These are phyloP conservation scores for Lentinula boryana DNA, from an alignment of 768 basidiomycete species.

Conservation along the genomic window DNA sequence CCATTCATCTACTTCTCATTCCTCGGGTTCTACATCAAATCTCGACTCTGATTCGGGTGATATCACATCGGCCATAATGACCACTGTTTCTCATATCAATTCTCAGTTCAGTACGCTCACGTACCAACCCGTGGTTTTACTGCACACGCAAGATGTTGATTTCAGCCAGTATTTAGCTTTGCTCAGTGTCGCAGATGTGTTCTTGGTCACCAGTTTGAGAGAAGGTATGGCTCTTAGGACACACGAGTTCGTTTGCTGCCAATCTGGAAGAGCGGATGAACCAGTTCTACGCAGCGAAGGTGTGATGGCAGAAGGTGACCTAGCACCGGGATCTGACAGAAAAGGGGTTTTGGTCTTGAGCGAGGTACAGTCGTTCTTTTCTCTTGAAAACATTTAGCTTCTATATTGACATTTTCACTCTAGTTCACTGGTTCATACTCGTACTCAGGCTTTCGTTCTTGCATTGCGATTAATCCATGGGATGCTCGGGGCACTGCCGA, in stretches of 20 bases:
- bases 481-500: constrained; percentile 78
- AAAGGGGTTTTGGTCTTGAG: constrained; percentile 70
- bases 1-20: neutral
- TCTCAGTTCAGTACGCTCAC: constrained; percentile 79
- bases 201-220: constrained; percentile 76
- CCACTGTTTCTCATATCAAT: constrained; percentile 68
- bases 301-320: neutral
- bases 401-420: neutral
- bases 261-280: constrained; percentile 38
- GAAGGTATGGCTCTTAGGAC: constrained; percentile 86
- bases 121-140: constrained; percentile 82
- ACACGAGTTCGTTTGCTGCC: constrained; percentile 84
- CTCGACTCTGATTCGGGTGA: neutral
- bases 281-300: constrained; percentile 17
- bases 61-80: constrained; percentile 7
- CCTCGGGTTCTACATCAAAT: neutral
- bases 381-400: neutral
- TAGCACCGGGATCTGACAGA: constrained; percentile 18
- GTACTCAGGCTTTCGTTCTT: constrained; percentile 82
- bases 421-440: constrained; percentile 88
- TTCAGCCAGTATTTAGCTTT: constrained; percentile 84
- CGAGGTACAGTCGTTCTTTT: constrained; percentile 42
- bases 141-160: constrained; percentile 79
- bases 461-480: constrained; percentile 85
- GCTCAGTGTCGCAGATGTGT: constrained; percentile 77